Base-by-base conservation (phyloP, 768 basidiomycete genomes). In the Boletus pseudopeckii region DNA sequence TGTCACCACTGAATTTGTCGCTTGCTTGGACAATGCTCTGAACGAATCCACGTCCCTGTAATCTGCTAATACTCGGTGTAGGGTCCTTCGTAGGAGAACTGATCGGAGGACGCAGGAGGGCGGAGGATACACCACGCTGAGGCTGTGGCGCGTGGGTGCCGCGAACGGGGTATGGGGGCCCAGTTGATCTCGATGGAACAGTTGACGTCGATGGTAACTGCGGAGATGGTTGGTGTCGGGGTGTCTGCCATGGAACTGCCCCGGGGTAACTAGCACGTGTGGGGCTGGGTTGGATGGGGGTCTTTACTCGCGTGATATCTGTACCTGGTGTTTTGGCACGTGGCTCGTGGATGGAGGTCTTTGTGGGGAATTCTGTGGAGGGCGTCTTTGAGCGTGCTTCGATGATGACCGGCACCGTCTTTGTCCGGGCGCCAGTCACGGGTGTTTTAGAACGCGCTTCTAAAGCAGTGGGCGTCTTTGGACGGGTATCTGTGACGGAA, bases 1-100 rank as follows among this genome's bases (percentile, higher is more conserved):
- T 30, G 1, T 62, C 60, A 10, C 56, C 52, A 54, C 81, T 78
- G 5, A 85, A 67, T 57, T 80, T 74, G 17, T 79, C 74, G 60
- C 82, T 89, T 44, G 78, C 85, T 69, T 86, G 84, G 33, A 93
- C 86, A 74, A 90, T 83, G 57, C 79, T 89, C 68, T 89, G 86
- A 3, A 93, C 91, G 64, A 93, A 92, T 5, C 91, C 91, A 38
- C 91, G 83, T 18, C 91, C 91, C 62, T 92, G 85, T 17, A 93
- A 71, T 55, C 90, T 75, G 56, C 88, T 92, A 32, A 92, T 81
- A 66, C 88, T 91, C 0, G 91, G 91, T 2, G 89, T 90, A 4
- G 81, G 81, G 42, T 90, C 89, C 65, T 91, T 92, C 48, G 76
- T 68, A 4, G 77, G 64, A 9, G 80, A 71, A 2, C 75, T 72